Conservation (phyloP, 2,329 filamentous ascomycete genomes). For the Diaporthe humulicola region DNA sequence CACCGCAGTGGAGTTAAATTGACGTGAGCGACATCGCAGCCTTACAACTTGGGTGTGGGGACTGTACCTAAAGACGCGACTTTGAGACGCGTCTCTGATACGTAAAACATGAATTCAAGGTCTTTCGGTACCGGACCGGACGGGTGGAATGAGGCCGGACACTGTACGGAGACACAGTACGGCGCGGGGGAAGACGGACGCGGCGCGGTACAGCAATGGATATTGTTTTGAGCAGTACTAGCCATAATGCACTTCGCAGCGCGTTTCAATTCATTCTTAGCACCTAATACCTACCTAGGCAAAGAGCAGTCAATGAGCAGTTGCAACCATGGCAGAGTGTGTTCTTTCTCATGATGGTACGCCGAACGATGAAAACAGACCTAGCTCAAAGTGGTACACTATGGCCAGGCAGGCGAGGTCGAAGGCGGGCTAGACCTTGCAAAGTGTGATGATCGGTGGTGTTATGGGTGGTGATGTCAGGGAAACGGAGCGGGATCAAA, state of each 20-base stretch:
- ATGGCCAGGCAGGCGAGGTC: slow-evolving; percentile 2
- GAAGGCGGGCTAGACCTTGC: slow-evolving; percentile 29
- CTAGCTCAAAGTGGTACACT: not conserved
- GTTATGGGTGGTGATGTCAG: slow-evolving; percentile 32
- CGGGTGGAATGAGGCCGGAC: not conserved
- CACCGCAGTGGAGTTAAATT: not conserved
- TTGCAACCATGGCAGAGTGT: not conserved
- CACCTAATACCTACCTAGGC: not conserved
- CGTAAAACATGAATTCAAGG: slow-evolving; percentile 30
- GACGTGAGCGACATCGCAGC: slow-evolving; percentile 27
- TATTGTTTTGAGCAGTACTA: not conserved
- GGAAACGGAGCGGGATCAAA: slow-evolving; percentile 25
- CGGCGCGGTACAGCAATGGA: not conserved
- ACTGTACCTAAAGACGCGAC: slow-evolving; percentile 7
- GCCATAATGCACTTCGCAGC: not conserved
- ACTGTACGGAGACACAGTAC: slow-evolving; percentile 13
- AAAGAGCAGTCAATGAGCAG: not conserved
- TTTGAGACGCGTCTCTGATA: slow-evolving; percentile 21
- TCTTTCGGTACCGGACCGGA: slow-evolving; percentile 30
- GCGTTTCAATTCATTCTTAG: not conserved
- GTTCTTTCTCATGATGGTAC: not conserved
- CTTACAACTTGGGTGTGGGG: slow-evolving; percentile 1
- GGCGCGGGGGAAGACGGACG: not conserved
- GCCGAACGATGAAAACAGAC: not conserved
- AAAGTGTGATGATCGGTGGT: slow-evolving; percentile 7